These are phyloP conservation scores for Pleurotus tuber-regium DNA, from an alignment of 768 basidiomycete genomes.

Conservation along the genomic window DNA sequence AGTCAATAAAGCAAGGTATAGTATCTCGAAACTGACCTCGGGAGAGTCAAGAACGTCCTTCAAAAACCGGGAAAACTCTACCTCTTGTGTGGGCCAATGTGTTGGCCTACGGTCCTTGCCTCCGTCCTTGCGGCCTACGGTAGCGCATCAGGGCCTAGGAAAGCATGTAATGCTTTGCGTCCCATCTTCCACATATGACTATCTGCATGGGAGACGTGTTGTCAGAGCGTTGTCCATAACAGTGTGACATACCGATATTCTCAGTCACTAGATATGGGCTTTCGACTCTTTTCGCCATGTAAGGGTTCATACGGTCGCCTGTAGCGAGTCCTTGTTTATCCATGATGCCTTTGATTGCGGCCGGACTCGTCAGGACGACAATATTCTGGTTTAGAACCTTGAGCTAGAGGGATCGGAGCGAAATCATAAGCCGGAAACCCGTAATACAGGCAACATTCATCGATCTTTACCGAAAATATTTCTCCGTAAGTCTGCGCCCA, in stretches of 20 bases:
- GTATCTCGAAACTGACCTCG: constrained; percentile 14
- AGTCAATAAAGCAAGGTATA: neutral
- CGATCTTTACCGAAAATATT: neutral
- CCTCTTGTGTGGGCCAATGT: constrained; percentile 23
- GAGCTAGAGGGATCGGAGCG: constrained; percentile 19
- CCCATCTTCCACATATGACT: constrained; percentile 10
- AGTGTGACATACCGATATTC: neutral
- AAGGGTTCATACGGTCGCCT: constrained; percentile 21
- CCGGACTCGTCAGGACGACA: constrained; percentile 20
- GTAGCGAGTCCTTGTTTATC: constrained; percentile 23
- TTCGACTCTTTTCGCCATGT: constrained; percentile 13
- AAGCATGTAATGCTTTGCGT: constrained; percentile 16
- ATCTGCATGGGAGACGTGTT: neutral
- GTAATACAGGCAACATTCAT: too few species aligned
- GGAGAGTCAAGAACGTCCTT: constrained; percentile 25
- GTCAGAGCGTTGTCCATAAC: neutral
- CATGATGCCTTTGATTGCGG: constrained; percentile 23
- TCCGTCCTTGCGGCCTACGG: too few species aligned
- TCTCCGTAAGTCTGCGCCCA: neutral
- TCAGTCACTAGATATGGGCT: neutral
- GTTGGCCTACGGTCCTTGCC: constrained; percentile 14
- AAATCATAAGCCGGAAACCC: too few species aligned
- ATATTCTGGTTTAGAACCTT: constrained; percentile 19
- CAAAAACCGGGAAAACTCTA: constrained; percentile 26
- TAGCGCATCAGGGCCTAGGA: constrained; percentile 19